Conservation (phyloP, 768 basidiomycete species). For the Pleurotus giganteus region DNA sequence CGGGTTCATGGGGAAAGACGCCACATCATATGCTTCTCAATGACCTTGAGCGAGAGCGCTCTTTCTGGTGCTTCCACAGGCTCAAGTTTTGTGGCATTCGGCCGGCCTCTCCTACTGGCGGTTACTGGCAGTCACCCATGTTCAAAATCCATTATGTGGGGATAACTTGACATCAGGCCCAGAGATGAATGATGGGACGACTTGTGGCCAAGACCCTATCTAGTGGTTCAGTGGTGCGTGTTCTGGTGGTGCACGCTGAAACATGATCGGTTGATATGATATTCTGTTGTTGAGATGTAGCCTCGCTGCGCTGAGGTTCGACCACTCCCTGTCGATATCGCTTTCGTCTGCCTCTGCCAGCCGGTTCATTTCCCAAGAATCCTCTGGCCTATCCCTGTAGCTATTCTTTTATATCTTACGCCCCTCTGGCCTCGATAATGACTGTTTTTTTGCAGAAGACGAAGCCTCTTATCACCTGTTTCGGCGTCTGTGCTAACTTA, state of each 20-base stretch:
- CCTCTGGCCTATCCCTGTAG: too few relatives aligned
- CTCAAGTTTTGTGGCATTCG: too few relatives aligned
- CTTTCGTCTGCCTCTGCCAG: background rate
- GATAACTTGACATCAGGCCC: background rate
- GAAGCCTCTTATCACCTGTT: conserved; percentile 5
- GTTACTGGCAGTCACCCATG: background rate
- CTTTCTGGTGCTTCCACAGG: background rate
- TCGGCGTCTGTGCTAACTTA: conserved; percentile 2
- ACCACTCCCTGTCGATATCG: background rate
- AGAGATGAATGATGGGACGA: conserved; percentile 6
- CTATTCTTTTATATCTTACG: background rate
- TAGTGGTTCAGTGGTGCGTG: too few relatives aligned
- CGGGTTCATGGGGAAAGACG: conserved; percentile 8
- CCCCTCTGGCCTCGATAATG: background rate
- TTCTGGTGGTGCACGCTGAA: conserved; percentile 1
- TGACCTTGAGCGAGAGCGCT: background rate
- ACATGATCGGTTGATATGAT: conserved; percentile 11
- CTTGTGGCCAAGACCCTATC: too few relatives aligned
- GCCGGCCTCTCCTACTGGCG: background rate
- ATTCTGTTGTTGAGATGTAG: conserved; percentile 8
- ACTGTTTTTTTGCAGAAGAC: too few relatives aligned
- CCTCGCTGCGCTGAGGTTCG: background rate
- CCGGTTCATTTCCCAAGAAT: background rate
- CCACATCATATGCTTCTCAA: conserved; percentile 2
- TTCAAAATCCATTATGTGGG: background rate